phyloP scores from a whole-genome alignment of 2,329 filamentous ascomycete species.

The Xylaria sp. region DNA sequence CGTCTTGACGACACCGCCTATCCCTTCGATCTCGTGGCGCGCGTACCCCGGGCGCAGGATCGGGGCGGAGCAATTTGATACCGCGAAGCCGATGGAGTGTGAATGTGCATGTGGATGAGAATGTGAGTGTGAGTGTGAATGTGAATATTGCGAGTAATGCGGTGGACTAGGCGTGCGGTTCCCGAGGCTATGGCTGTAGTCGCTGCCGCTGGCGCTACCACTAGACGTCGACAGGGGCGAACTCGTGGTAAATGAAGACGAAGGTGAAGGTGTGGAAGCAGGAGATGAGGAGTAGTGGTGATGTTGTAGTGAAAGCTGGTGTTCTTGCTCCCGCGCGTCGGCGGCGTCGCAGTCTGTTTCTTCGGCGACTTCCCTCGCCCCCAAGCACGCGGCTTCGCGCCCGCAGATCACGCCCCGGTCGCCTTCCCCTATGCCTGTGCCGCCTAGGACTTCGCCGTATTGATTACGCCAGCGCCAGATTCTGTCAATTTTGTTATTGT shows the following conservation, averaged over 20 bases:
- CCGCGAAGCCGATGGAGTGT: constrained; percentile 39
- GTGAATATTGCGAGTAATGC: too few species aligned
- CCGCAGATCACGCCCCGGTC: constrained; percentile 89
- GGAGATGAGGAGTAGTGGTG: constrained; percentile 30
- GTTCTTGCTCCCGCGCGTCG: constrained; percentile 59
- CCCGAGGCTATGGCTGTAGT: constrained; percentile 23
- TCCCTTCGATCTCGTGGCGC: constrained; percentile 87
- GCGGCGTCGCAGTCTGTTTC: constrained; percentile 87
- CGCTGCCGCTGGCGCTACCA: constrained; percentile 11
- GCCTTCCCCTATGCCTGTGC: constrained; percentile 86
- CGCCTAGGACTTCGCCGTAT: constrained; percentile 80
- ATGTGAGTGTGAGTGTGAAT: too few species aligned
- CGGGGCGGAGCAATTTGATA: background rate
- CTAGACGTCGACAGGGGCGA: constrained; percentile 22
- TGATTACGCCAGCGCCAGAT: constrained; percentile 91
- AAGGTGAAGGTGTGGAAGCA: constrained; percentile 25
- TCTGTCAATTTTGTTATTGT: constrained; percentile 45
- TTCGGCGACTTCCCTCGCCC: constrained; percentile 76
- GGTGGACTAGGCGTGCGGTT: constrained; percentile 48
- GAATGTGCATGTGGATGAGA: too few species aligned
- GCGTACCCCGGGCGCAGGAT: constrained; percentile 73
- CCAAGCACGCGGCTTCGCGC: constrained; percentile 76
- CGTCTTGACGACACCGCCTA: constrained; percentile 85
- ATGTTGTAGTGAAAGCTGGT: constrained; percentile 29
- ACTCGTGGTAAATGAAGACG: constrained; percentile 18